phyloP scores from a whole-genome alignment of 441 rosid species.

The Oxalis stricta region DNA sequence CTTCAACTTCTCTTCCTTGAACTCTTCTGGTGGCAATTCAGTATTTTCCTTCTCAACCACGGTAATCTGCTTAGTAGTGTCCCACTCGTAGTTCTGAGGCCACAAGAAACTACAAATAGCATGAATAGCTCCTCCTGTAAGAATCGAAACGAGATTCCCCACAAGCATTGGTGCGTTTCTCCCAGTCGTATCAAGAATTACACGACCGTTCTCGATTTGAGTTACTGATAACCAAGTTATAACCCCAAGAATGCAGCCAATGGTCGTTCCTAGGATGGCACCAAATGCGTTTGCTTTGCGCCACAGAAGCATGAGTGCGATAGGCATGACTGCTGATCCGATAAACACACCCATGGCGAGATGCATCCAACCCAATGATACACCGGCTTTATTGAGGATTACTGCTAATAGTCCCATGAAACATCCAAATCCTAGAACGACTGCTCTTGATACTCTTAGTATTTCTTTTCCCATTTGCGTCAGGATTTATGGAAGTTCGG shows the following conservation, averaged over 20 bases:
- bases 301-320: slow-evolving; percentile 89
- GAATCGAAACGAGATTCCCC: slow-evolving; percentile 71
- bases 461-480: slow-evolving; percentile 62
- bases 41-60: slow-evolving; percentile 49
- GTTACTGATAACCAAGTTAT: slow-evolving; percentile 62
- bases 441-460: slow-evolving; percentile 54
- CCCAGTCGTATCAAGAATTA: slow-evolving; percentile 66
- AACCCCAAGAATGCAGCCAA: slow-evolving; percentile 69
- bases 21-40: slow-evolving; percentile 47
- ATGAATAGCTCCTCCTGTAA: slow-evolving; percentile 70
- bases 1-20: slow-evolving; percentile 56
- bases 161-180: slow-evolving; percentile 83
- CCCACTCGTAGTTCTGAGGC: slow-evolving; percentile 84
- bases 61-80: slow-evolving; percentile 66
- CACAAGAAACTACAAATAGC: slow-evolving; percentile 40
- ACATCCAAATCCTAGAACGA: slow-evolving; percentile 73
- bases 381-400: slow-evolving; percentile 68
- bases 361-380: slow-evolving; percentile 96
- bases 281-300: slow-evolving; percentile 74
- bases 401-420: slow-evolving; percentile 92
- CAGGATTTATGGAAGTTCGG: slow-evolving; percentile 79
- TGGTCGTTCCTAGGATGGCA: slow-evolving; percentile 51
- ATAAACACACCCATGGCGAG: slow-evolving; percentile 84
- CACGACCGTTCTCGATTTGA: slow-evolving; percentile 40
- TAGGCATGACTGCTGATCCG: slow-evolving; percentile 86